Conservation (phyloP, 192 early-diverging fungal species). For the Haplosporangium gracile region DNA sequence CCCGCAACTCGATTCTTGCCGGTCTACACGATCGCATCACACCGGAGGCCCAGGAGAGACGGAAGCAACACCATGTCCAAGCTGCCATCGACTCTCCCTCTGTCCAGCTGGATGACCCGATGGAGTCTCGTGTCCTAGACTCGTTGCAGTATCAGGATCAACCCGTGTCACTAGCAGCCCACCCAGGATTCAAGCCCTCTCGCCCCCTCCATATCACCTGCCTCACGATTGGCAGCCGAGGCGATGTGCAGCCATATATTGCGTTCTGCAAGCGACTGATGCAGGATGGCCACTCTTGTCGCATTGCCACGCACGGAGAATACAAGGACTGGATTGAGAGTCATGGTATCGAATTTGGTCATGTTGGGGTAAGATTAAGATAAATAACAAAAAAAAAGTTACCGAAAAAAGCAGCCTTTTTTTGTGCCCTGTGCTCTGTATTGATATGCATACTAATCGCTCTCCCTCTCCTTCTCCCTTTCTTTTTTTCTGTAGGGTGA, state of each 20-base stretch:
- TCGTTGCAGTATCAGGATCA: slow-evolving; percentile 22
- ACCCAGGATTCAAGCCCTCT: slow-evolving; percentile 43
- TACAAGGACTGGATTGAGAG: slow-evolving; percentile 71
- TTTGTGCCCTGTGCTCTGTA: background rate
- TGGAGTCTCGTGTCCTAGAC: slow-evolving; percentile 19
- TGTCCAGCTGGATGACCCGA: slow-evolving; percentile 31
- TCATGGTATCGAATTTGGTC: slow-evolving; percentile 74
- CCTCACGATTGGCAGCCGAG: slow-evolving; percentile 77
- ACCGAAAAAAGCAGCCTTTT: background rate
- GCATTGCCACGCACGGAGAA: slow-evolving; percentile 77
- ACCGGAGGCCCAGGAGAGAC: slow-evolving; percentile 18
- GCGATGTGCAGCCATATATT: slow-evolving; percentile 78
- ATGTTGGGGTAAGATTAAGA: slow-evolving; percentile 68
- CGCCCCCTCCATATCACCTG: slow-evolving; percentile 69
- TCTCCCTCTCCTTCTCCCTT: too few species aligned
- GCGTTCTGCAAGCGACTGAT: slow-evolving; percentile 73
- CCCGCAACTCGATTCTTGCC: slow-evolving; percentile 18
- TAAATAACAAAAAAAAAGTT: background rate
- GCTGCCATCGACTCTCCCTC: slow-evolving; percentile 18
- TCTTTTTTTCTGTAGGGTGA: slow-evolving; percentile 8
- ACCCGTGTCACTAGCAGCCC: slow-evolving; percentile 17
- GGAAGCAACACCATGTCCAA: slow-evolving; percentile 15
- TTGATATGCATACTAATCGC: background rate
- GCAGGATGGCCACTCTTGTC: slow-evolving; percentile 69
- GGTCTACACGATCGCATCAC: slow-evolving; percentile 21